Base-by-base conservation (phyloP, 1,284 basidiomycete genomes). In the Ceratobasidium sp. region DNA sequence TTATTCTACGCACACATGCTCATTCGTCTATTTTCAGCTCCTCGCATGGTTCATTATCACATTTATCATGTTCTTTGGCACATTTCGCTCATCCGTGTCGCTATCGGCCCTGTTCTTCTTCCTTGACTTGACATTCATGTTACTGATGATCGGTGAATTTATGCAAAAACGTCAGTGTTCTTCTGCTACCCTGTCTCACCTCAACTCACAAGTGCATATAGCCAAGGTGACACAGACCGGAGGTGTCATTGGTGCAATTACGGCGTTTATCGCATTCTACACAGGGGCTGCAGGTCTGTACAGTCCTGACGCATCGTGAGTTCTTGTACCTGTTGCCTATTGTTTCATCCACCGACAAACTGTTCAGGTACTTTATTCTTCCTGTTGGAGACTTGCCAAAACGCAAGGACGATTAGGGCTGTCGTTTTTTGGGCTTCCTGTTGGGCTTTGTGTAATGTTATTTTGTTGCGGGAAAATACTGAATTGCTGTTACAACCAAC, bases 61-160 rank as follows among this genome's bases (percentile, higher is more conserved):
- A 1, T 83, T 88, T 78, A 78, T 89, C 62, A 83, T 89, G 77
- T 79, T 87, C 87, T 88, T 77, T 65, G 89, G 86, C 1, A 82
- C 89, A 0, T 80, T 93, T 9, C 86, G 90, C 69, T 88, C 88
- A 52, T 92, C 87, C 70, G 62, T 91, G 36, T 87, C 86, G 1
- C 86, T 94, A 69, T 83, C 89, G 52, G 77, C 84, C 2, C 84
- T 97, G 32, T 92, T 98, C 82, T 84, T 87, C 79, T 88, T 88
- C 83, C 86, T 97, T 4, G 84, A 87, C 34, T 34, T 87, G 41
- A 89, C 90, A 0, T 90, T 91, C 80, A 78, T 86, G 53, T 76
- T 89, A 23, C 84, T 92, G 48, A 87, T 85, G 0, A 79, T 81
- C 23, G 85, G 84, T 9, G 57, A 73, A 41, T 73, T 70, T 21